These are phyloP conservation scores for Trichosporon faecale DNA, from an alignment of 1,284 basidiomycete genomes.

Conservation along the genomic window DNA sequence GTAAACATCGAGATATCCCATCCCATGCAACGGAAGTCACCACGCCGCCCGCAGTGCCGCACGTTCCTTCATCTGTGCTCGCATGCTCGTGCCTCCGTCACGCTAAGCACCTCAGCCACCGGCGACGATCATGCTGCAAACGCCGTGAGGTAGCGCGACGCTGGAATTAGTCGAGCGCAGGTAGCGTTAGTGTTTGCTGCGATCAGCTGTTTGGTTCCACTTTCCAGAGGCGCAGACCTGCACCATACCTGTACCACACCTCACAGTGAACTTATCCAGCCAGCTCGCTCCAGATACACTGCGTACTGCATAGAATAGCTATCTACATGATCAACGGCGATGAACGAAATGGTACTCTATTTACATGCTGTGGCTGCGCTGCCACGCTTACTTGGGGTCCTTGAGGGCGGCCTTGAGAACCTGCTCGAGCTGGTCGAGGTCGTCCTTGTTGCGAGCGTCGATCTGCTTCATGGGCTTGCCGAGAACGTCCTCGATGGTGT, in stretches of 20 bases:
- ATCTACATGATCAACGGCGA: neutral
- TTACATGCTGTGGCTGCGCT: neutral
- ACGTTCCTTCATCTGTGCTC: neutral
- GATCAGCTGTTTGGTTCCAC: no score
- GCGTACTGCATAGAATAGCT: neutral
- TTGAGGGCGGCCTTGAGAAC: slow-evolving; percentile 36
- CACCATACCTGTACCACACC: no score
- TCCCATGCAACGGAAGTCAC: neutral
- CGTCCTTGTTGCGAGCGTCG: slow-evolving; percentile 33
- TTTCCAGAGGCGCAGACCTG: neutral
- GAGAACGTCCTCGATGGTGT: slow-evolving; percentile 72
- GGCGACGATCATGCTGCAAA: neutral
- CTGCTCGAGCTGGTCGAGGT: slow-evolving; percentile 49
- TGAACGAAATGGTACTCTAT: neutral
- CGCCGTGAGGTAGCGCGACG: neutral
- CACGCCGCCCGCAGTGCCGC: neutral
- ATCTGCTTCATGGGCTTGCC: slow-evolving; percentile 57
- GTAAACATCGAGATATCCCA: neutral
- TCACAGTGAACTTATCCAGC: neutral
- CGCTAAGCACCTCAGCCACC: neutral
- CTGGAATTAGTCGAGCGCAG: no score
- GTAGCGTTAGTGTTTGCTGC: no score
- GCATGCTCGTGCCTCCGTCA: neutral
- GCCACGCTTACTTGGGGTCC: slow-evolving; percentile 17
- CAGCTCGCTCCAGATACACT: neutral